Evolutionary conservation across 176 grass and related monocot species (phyloP), one percentile per base, ranked within the genome.

Genomic region (Hyparrhenia diplandra): DNA sequence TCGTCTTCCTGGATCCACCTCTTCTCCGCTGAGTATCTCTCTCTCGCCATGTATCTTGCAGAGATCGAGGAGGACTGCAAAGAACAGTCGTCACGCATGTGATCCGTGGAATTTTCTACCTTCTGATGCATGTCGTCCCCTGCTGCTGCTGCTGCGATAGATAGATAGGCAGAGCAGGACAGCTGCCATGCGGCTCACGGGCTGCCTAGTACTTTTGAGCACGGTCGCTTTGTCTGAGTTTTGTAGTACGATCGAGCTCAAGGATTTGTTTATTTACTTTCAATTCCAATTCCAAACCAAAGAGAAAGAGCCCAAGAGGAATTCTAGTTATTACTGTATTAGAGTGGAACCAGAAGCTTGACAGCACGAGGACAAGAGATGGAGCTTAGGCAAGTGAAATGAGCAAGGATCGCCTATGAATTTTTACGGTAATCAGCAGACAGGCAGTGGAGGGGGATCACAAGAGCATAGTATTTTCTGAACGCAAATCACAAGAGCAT

Each of bases 151-250:
- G n/a, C n/a, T n/a, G n/a, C n/a, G n/a, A n/a, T n/a, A n/a, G n/a
- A n/a, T n/a, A n/a, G n/a, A n/a, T n/a, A n/a, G n/a, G 21, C 52
- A 57, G 21, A 57, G 8, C 21, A 57, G 21, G 52, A 23, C 52
- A 57, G 52, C 52, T 39, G 34, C 7, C 73, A 84, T 77, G 52
- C 42, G 2, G 32, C 39, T 82, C 67, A 88, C 74, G 80, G 66
- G 32, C 4, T 54, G 18, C 49, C 17, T 52, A 10, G 35, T 2
- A 36, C n/a, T n/a, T n/a, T n/a, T n/a, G n/a, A 57, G 52, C 7
- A 57, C 8, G 20, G 46, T 18, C 16, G 16, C 17, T 49, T 18
- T 5, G 16, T 49, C 16, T 18, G 16, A 47, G 45, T 16, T 47
- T 52, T 8, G 8, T 1, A 55, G 49, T 8, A 52, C 6, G 51